A percentile compares a stretch with the other conserved stretches of the same genome.
These are phyloP conservation scores for Trichoderma sp. DNA, from an alignment of 2,329 filamentous ascomycete species.

Conservation along the genomic window DNA sequence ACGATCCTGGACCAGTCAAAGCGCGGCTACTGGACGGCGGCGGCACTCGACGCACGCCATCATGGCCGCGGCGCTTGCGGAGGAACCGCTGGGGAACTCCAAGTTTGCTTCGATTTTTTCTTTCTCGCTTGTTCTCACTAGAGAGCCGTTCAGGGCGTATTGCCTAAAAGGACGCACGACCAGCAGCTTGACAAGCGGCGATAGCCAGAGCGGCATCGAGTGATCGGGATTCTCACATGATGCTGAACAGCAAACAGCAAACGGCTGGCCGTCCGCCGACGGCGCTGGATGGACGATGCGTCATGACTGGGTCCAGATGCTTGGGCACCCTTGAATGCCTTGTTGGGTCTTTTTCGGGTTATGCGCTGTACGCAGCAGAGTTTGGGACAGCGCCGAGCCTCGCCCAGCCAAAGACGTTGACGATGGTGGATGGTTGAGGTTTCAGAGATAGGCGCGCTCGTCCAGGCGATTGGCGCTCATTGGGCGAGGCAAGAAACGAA, in stretches of 20 bases:
- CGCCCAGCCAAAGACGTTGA: conserved; percentile 3
- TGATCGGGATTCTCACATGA: conserved; percentile 2
- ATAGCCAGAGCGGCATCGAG: background rate
- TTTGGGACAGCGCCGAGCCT: background rate
- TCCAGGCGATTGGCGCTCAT: conserved; percentile 30
- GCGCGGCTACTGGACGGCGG: conserved; percentile 22
- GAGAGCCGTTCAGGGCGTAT: background rate
- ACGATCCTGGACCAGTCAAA: conserved; percentile 28
- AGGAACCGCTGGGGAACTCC: conserved; percentile 7
- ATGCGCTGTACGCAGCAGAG: background rate
- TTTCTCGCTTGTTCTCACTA: background rate
- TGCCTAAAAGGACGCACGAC: background rate
- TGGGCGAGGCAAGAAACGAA: conserved; percentile 29
- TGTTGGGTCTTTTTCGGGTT: background rate
- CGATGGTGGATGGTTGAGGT: conserved; percentile 32
- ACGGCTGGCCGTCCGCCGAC: conserved; percentile 22
- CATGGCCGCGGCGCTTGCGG: background rate
- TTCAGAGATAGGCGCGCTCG: conserved; percentile 36
- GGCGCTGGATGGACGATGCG: background rate
- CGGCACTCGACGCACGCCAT: conserved; percentile 30
- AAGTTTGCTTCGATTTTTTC: background rate
- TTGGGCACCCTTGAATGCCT: background rate
- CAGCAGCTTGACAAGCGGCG: background rate
- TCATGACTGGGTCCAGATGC: background rate
- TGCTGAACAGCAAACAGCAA: conserved; percentile 8